phyloP scores from a whole-genome alignment of 116 monocot species.

The Cymodocea nodosa region DNA sequence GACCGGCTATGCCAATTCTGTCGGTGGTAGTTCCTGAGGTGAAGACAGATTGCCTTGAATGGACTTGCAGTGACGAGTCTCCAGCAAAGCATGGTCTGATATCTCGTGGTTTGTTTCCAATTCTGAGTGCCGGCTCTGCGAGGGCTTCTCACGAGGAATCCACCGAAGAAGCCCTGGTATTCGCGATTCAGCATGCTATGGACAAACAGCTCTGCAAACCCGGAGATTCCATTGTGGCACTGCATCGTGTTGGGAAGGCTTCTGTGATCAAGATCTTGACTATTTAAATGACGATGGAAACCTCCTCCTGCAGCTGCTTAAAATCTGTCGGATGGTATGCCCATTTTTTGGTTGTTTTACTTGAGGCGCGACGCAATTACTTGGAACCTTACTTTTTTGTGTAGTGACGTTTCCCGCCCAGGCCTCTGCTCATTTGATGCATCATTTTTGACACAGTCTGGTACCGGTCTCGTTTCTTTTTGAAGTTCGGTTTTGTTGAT shows the following conservation, averaged over 20 bases:
- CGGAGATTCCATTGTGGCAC: slow-evolving; percentile 37
- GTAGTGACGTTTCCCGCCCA: background rate
- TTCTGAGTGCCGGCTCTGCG: slow-evolving; percentile 29
- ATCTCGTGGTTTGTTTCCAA: slow-evolving; percentile 35
- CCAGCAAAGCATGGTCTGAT: slow-evolving; percentile 54
- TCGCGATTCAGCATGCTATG: slow-evolving; percentile 25
- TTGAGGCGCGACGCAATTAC: background rate
- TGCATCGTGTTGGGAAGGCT: slow-evolving; percentile 33
- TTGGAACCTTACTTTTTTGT: slow-evolving; percentile 1
- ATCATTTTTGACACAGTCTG: background rate
- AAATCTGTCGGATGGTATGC: slow-evolving; percentile 2
- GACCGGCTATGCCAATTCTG: slow-evolving; percentile 45
- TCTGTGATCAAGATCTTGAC: slow-evolving; percentile 43
- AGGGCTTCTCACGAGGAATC: slow-evolving; percentile 40
- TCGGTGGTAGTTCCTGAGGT: slow-evolving; percentile 54
- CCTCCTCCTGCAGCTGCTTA: background rate
- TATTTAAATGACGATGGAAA: slow-evolving; percentile 13
- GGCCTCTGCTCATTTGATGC: background rate
- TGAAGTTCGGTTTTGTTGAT: no score
- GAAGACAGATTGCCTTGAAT: slow-evolving; percentile 38
- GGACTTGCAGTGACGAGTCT: slow-evolving; percentile 44
- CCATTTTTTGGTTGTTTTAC: background rate
- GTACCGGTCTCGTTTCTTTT: no score
- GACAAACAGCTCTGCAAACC: slow-evolving; percentile 19
- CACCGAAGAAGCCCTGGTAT: slow-evolving; percentile 35